Conservation (phyloP, 768 basidiomycete genomes). For the Phaffia tasmanica region DNA sequence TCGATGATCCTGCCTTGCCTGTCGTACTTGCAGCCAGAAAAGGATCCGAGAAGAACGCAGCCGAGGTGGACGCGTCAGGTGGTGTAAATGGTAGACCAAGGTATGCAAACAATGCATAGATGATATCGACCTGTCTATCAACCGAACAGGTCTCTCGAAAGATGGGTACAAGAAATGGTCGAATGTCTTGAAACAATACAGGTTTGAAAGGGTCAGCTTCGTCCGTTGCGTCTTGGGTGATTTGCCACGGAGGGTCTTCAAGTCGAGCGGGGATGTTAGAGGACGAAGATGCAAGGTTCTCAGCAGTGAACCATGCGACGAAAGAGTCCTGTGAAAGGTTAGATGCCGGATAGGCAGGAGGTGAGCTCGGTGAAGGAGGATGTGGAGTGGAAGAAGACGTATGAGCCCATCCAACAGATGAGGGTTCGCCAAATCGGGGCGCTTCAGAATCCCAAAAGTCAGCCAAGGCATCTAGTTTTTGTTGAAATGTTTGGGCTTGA, state of each 20-base stretch:
- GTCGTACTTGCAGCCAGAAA: constrained; percentile 29
- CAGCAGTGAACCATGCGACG: constrained; percentile 5
- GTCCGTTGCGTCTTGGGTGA: constrained; percentile 30
- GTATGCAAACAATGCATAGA: constrained; percentile 39
- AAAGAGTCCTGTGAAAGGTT: background rate
- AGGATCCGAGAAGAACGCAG: constrained; percentile 34
- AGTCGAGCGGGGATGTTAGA: constrained; percentile 6
- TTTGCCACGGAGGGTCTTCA: constrained; percentile 27
- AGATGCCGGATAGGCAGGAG: background rate
- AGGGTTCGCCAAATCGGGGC: constrained; percentile 37
- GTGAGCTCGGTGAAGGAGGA: background rate
- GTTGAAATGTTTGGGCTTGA: constrained; percentile 23
- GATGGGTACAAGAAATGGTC: constrained; percentile 35
- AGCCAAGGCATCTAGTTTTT: constrained; percentile 33
- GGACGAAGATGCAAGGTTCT: background rate
- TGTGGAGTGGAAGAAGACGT: constrained; percentile 5
- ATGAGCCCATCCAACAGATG: constrained; percentile 9
- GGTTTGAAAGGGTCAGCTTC: constrained; percentile 39
- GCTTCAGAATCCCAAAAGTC: constrained; percentile 40
- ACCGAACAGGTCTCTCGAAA: no score
- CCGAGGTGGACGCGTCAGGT: constrained; percentile 36
- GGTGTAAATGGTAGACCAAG: constrained; percentile 38
- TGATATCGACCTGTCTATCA: constrained; percentile 29
- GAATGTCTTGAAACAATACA: constrained; percentile 40
- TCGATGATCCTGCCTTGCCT: constrained; percentile 11